Base-by-base conservation (phyloP, 2,329 filamentous ascomycete genomes). In the Talaromyces atroroseus region DNA sequence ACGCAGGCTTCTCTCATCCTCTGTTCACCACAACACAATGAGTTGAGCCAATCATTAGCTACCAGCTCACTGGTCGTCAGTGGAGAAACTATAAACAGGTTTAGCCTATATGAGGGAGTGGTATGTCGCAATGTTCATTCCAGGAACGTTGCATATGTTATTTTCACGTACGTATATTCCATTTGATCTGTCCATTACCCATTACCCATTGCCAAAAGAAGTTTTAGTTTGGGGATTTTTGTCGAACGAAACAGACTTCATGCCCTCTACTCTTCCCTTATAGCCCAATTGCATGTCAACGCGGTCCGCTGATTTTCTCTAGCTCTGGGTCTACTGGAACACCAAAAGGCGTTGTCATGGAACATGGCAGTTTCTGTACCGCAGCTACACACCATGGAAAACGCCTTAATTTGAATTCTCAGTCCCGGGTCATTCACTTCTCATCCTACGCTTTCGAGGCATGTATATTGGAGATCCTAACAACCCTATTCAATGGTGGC, bases 141-240 rank as follows among this genome's bases (percentile, higher is more conserved):
- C 2, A 40, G n/a, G 16, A 74, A 83, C 14, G 67, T 89, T 2
- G 86, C 88, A 5, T 95, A 95, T 66, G 82, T 88, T n/a, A 85
- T 95, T 1, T 95, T 89, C 68, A 95, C 89, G 0, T 40, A 40
- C 20, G 36, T 40, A 40, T 36, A 36, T 16, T 16, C 32, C 32
- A 36, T 10, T 12, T 10, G 32, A 2, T 16, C 16, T 36, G 2
- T 10, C 32, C 32, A 16, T 36, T 36, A 1, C 32, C 32, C 32
- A 2, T 36, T 36, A 36, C 14, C 32, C 32, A 29, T 29, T 8
- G 8, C 26, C 26, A 4, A 36, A 36, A 16, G 32, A 10, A 16
- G 14, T 36, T 16, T 36, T 36, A 16, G 32, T 12, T 36, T 36
- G 32, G 32, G 26, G 10, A 8, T 36, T 5, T 36, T 16, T 10